A percentile compares a stretch with the other conserved stretches of the same genome.
Conservation (phyloP, 1,139 yeast species). For the Geotrichum australiense region DNA sequence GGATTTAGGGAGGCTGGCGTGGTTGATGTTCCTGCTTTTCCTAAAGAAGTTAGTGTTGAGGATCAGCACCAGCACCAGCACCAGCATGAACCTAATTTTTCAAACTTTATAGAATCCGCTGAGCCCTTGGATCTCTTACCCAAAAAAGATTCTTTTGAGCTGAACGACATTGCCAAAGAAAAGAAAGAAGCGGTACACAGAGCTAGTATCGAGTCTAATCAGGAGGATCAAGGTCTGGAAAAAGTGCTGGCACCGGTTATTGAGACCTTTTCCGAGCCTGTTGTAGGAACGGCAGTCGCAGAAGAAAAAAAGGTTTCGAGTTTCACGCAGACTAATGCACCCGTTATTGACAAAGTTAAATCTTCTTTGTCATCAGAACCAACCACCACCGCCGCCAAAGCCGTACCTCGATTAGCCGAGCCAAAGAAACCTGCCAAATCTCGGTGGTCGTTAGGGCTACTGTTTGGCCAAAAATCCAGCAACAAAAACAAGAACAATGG, state of each 20-base stretch:
- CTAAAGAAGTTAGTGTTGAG: too few species aligned
- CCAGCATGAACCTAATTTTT: too few species aligned
- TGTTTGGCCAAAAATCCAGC: too few species aligned
- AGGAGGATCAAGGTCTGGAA: background rate
- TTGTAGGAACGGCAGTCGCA: background rate
- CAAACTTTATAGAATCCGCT: too few species aligned
- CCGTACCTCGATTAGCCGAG: background rate
- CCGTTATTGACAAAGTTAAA: background rate
- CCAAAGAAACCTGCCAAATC: conserved; percentile 4
- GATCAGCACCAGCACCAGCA: too few species aligned
- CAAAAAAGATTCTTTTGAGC: too few species aligned
- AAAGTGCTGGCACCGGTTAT: background rate
- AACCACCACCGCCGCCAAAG: background rate
- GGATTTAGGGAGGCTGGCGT: too few species aligned
- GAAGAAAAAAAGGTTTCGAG: background rate
- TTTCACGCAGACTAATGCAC: too few species aligned
- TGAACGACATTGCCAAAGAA: background rate
- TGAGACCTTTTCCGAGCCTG: background rate
- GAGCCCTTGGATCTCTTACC: too few species aligned
- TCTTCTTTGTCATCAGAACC: background rate
- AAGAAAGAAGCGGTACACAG: background rate
- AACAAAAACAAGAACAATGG: conserved; percentile 2
- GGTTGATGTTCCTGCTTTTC: too few species aligned
- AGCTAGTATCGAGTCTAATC: background rate
- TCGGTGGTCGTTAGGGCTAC: conserved; percentile 11